A percentile compares a stretch with the other conserved stretches of the same genome.
Evolutionary conservation across 495 filamentous ascomycete genomes (phyloP).

Genomic region (Oleoguttula mirabilis): DNA sequence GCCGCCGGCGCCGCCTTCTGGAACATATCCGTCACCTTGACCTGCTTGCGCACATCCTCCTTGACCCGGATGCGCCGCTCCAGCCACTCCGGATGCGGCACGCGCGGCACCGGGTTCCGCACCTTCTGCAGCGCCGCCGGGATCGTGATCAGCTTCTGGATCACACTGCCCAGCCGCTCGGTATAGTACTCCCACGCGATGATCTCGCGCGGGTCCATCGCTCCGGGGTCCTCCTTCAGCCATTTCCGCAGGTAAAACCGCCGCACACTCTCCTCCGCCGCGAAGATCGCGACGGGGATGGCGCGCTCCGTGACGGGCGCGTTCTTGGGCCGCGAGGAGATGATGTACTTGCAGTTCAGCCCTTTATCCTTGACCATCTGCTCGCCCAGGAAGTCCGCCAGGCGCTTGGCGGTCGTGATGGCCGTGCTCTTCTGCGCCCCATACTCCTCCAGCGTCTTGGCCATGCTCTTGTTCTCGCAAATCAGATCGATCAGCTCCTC

Average conservation of each 20-base stretch:
- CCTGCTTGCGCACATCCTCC: slow-evolving; percentile 95
- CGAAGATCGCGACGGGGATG: slow-evolving; percentile 93
- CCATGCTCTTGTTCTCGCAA: slow-evolving; percentile 96
- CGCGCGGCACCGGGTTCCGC: slow-evolving; percentile 82
- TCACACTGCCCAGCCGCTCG: slow-evolving; percentile 86
- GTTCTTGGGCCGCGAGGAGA: slow-evolving; percentile 71
- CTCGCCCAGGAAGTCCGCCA: slow-evolving; percentile 92
- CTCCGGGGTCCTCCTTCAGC: slow-evolving; percentile 83
- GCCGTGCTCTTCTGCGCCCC: slow-evolving; percentile 91
- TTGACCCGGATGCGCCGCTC: slow-evolving; percentile 85
- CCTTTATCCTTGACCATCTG: slow-evolving; percentile 99
- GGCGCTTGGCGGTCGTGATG: slow-evolving; percentile 90
- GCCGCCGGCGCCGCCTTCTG: slow-evolving; percentile 58
- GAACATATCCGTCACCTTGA: slow-evolving; percentile 95
- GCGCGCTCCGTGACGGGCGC: slow-evolving; percentile 92
- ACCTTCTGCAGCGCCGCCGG: slow-evolving; percentile 92
- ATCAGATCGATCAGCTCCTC: slow-evolving; percentile 98
- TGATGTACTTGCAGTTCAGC: slow-evolving; percentile 98
- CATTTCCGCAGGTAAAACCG: slow-evolving; percentile 85
- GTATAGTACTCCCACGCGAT: slow-evolving; percentile 97
- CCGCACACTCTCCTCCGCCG: slow-evolving; percentile 76
- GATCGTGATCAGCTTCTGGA: slow-evolving; percentile 98
- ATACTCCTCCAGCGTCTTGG: slow-evolving; percentile 92
- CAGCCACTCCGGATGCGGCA: slow-evolving; percentile 93
- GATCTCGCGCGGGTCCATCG: slow-evolving; percentile 79